Conservation (phyloP, 2,329 filamentous ascomycete genomes). For the Neofusicoccum ribis region DNA sequence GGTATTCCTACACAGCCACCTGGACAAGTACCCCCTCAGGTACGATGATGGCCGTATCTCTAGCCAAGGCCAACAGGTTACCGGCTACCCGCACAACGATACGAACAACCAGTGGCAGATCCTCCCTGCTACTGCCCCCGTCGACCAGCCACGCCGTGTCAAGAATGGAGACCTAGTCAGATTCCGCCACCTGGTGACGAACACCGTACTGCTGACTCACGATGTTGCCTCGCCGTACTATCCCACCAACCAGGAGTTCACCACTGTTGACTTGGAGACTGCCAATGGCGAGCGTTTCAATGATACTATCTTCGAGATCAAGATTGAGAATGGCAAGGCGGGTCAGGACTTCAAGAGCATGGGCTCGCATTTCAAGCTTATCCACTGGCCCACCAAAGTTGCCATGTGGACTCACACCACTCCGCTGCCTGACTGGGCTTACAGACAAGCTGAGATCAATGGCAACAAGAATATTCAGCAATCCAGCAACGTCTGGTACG, state of each 20-base stretch:
- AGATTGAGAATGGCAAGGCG: constrained; percentile 81
- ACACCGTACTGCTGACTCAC: constrained; percentile 85
- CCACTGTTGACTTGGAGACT: constrained; percentile 71
- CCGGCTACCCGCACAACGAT: constrained; percentile 96
- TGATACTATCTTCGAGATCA: constrained; percentile 90
- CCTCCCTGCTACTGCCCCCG: constrained; percentile 61
- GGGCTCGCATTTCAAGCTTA: constrained; percentile 90
- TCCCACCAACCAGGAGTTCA: constrained; percentile 98
- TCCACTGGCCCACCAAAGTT: constrained; percentile 92
- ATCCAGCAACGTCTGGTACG: constrained; percentile 90
- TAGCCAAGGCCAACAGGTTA: constrained; percentile 95
- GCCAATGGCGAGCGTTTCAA: constrained; percentile 74
- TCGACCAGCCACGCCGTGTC: constrained; percentile 64
- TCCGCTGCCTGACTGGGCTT: constrained; percentile 94
- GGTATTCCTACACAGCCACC: constrained; percentile 91
- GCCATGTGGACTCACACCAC: constrained; percentile 98
- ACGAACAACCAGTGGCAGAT: constrained; percentile 99
- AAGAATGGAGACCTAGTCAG: constrained; percentile 83
- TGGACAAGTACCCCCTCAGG: constrained; percentile 83
- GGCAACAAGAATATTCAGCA: constrained; percentile 94
- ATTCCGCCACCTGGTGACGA: constrained; percentile 81
- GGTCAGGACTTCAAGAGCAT: constrained; percentile 86
- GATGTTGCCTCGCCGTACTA: constrained; percentile 96
- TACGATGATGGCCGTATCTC: constrained; percentile 98
- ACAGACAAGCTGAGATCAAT: constrained; percentile 98